Conservation (phyloP, 2,329 filamentous ascomycete species). For the Sporothrix humicola region DNA sequence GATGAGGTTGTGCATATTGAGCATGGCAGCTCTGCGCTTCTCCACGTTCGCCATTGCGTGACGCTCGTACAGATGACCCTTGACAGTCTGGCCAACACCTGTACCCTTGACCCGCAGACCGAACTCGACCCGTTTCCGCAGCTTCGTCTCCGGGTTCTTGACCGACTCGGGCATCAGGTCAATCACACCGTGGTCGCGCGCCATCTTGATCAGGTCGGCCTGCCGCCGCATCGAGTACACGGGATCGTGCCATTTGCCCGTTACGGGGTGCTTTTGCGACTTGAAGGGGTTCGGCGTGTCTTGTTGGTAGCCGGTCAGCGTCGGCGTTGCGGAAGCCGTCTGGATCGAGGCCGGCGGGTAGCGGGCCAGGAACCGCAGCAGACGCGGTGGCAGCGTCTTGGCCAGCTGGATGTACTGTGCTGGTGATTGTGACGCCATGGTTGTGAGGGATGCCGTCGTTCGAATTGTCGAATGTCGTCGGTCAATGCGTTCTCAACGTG, state of each 20-base stretch:
- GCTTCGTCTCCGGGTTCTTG: constrained; percentile 75
- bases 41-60: constrained; percentile 82
- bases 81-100: constrained; percentile 88
- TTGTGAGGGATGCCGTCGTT: constrained; percentile 12
- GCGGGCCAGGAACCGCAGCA: constrained; percentile 85
- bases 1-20: constrained; percentile 92
- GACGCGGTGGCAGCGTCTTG: constrained; percentile 73
- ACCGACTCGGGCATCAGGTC: constrained; percentile 76
- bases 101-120: constrained; percentile 90
- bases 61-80: constrained; percentile 93
- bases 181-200: constrained; percentile 77
- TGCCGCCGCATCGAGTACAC: constrained; percentile 84
- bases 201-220: constrained; percentile 88
- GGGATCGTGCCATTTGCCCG: constrained; percentile 83
- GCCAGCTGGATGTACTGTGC: constrained; percentile 61
- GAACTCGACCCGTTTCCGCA: constrained; percentile 74
- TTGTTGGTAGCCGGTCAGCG: constrained; percentile 58
- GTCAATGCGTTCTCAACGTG: constrained; percentile 9
- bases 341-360: constrained; percentile 77
- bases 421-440: constrained; percentile 34
- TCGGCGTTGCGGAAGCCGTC: constrained; percentile 49
- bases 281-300: constrained; percentile 79
- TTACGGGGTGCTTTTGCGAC: constrained; percentile 76
- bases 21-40: constrained; percentile 87
- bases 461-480: constrained; percentile 1